Base-by-base conservation (phyloP, 108 stramenopile species). In the Fragilaria radians region DNA sequence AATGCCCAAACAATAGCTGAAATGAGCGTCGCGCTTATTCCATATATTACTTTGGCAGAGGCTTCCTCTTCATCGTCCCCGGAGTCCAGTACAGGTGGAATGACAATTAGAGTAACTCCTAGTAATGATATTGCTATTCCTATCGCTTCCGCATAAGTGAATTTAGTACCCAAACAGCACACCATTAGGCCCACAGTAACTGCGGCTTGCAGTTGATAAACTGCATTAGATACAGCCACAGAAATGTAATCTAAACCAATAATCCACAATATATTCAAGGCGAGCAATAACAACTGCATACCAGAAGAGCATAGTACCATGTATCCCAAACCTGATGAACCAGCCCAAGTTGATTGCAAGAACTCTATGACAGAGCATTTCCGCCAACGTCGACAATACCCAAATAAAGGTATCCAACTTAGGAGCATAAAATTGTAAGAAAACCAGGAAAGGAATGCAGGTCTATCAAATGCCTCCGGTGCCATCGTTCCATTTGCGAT, bases 381-480 rank as follows among this genome's bases (percentile, higher is more conserved):
- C 3, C 7, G 30, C 4, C 30, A 14, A 5, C 11, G 1, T 23
- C 18, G 34, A 30, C 28, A 14, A 4, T 17, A 11, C 11, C 19
- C 23, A 9, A 59, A 17, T 18, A 66, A 36, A 26, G 14, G 9
- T 19, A 63, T 3, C 21, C 7, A 7, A 1, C 62, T 42, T 1
- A 70, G 30, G 18, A 48, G 36, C 69, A 63, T 70, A 49, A 36
- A 70, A 33, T 70, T 70, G 69, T 70, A 70, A 18, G 69, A 70
- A 63, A 56, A 70, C 69, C 69, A 70, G 7, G 62, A 61, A 1
- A 70, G 19, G 54, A 36, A 28, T 3, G 46, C 22, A 5, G 69
- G 69, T 45, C 32, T 46, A 32, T 70, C 45, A 52, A 53, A 70
- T 3, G 53, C 42, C 7, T 33, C 27, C 23, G 59, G n/a, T 5